These are phyloP conservation scores for Penicillium fuscoglaucum DNA, from an alignment of 2,329 filamentous ascomycete species.

Conservation along the genomic window DNA sequence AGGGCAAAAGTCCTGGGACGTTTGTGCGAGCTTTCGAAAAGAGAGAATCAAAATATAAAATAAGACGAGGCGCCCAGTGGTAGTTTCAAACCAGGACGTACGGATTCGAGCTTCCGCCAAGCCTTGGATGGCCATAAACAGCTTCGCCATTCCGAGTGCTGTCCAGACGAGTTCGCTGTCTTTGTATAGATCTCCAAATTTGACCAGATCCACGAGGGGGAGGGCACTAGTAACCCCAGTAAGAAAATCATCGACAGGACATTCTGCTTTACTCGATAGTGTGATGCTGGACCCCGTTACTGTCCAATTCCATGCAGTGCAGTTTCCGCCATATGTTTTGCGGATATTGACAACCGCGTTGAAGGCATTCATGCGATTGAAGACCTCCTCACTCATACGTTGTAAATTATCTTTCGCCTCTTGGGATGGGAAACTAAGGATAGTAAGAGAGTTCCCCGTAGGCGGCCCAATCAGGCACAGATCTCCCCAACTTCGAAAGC, in stretches of 20 bases:
- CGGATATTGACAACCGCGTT: conserved; percentile 18
- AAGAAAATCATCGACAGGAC: conserved; percentile 2
- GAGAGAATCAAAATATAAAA: conserved; percentile 21
- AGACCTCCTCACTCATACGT: conserved; percentile 6
- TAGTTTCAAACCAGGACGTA: conserved; percentile 8
- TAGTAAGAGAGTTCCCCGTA: neutral
- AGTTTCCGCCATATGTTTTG: neutral
- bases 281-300: neutral
- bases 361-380: neutral
- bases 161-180: conserved; percentile 9
- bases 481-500: conserved; percentile 24
- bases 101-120: conserved; percentile 14
- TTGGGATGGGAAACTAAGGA: neutral
- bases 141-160: conserved; percentile 16
- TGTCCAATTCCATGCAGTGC: conserved; percentile 14
- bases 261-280: neutral
- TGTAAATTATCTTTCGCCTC: neutral
- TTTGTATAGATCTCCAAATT: neutral
- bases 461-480: conserved; percentile 17
- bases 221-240: conserved; percentile 8
- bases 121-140: conserved; percentile 20
- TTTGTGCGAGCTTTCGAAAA: conserved; percentile 17
- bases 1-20: conserved; percentile 18
- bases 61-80: conserved; percentile 12
- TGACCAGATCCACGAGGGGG: conserved; percentile 4